These are phyloP conservation scores for Neurospora intermedia DNA, from an alignment of 495 filamentous ascomycete species.

Conservation along the genomic window DNA sequence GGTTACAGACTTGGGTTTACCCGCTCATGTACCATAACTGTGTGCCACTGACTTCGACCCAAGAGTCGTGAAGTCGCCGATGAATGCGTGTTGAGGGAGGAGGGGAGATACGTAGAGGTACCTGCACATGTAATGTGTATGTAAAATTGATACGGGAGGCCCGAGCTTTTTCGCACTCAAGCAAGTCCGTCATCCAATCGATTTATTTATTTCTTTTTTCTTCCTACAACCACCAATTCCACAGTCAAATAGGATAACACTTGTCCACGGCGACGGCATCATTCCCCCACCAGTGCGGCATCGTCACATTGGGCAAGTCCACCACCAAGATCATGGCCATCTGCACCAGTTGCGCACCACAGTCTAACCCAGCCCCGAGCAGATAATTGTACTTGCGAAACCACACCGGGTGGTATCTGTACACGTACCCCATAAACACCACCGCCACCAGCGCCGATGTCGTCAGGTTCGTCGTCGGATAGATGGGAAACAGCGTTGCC, in stretches of 20 bases:
- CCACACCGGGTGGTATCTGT: constrained; percentile 8
- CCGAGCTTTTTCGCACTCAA: too few species aligned
- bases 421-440: constrained; percentile 11
- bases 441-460: constrained; percentile 6
- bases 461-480: constrained; percentile 9
- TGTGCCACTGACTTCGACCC: background rate
- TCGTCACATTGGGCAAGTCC: constrained; percentile 3
- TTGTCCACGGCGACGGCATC: too few species aligned
- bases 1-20: background rate
- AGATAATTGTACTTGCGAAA: constrained; percentile 43
- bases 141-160: too few species aligned
- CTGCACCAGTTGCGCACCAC: constrained; percentile 27
- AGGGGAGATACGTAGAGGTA: too few species aligned
- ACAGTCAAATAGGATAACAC: too few species aligned
- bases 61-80: background rate
- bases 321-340: constrained; percentile 8
- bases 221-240: too few species aligned
- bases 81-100: too few species aligned
- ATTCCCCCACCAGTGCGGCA: too few species aligned
- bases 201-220: too few species aligned
- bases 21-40: background rate
- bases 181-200: too few species aligned
- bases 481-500: constrained; percentile 9
- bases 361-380: constrained; percentile 41
- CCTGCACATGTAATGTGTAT: too few species aligned